These are phyloP conservation scores for Aspergillus tamarii DNA, from an alignment of 2,329 filamentous ascomycete genomes.

Conservation along the genomic window DNA sequence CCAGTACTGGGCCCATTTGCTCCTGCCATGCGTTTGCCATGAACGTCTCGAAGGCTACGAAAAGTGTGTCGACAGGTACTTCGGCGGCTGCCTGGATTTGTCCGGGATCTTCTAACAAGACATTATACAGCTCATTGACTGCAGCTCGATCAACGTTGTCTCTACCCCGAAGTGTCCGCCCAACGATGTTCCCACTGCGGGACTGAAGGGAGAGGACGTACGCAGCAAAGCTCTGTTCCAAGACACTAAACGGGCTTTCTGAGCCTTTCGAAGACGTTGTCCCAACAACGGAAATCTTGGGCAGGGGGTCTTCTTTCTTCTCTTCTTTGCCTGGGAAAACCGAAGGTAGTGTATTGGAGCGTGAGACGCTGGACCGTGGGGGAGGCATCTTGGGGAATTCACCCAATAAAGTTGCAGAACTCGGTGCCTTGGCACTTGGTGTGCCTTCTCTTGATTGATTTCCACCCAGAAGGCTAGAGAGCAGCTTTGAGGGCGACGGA, in stretches of 20 bases:
- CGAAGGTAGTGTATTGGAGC: constrained; percentile 50
- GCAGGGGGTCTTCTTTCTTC: constrained; percentile 41
- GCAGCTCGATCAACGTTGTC: constrained; percentile 72
- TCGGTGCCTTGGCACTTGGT: constrained; percentile 38
- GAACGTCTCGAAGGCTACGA: constrained; percentile 93
- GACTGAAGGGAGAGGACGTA: constrained; percentile 82
- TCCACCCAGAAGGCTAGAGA: constrained; percentile 78
- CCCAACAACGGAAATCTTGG: constrained; percentile 55
- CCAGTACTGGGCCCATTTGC: constrained; percentile 83
- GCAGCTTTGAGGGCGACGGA: constrained; percentile 85
- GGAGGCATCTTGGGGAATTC: constrained; percentile 50
- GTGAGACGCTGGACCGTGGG: constrained; percentile 39
- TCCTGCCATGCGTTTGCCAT: constrained; percentile 84
- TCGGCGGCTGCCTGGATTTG: constrained; percentile 77
- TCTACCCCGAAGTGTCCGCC: constrained; percentile 72
- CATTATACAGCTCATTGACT: constrained; percentile 90
- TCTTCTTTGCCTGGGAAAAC: constrained; percentile 51
- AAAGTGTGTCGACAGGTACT: constrained; percentile 78
- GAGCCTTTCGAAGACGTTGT: constrained; percentile 54
- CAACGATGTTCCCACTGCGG: constrained; percentile 84
- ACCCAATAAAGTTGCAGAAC: constrained; percentile 41
- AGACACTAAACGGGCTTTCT: constrained; percentile 68
- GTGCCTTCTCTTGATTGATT: constrained; percentile 42
- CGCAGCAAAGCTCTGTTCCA: constrained; percentile 84
- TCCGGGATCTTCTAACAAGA: constrained; percentile 78